Evolutionary conservation across 495 filamentous ascomycete genomes (phyloP), one percentile per base, ranked within the genome.

Genomic region (Penicillium paxilli): DNA sequence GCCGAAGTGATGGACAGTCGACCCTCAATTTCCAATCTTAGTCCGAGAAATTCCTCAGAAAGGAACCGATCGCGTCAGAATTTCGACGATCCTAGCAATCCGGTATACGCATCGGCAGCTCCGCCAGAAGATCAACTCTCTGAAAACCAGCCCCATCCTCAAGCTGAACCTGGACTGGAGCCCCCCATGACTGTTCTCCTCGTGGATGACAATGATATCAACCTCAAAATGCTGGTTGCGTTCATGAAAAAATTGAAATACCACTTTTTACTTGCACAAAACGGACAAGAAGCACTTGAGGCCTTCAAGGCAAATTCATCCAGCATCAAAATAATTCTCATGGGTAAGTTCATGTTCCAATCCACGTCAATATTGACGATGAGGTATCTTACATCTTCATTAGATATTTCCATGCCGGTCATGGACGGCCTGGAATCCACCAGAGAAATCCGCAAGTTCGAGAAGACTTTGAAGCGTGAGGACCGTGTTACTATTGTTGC

Each of bases 381-480:
- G 24, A n/a, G 35, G 28, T 47, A 37, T 19, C 8, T 23, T 44
- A 14, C 32, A 28, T 28, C 3, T n/a, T 20, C 40, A 28, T 2
- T 35, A 72, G 68, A 83, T 59, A 78, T 85, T n/a, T 75, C 74
- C 42, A 86, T 86, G 83, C 82, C 83, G 1, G 60, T 81, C 40
- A 84, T 84, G 80, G 71, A 80, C 49, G 81, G 80, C 0, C 72
- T 81, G 19, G 79, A 81, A 52, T 70, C 76, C 4, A 78, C 78
- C 4, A 57, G 73, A 6, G 68, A 74, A 44, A 83, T 82, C 25
- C 67, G 81, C 2, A 64, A 67, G 19, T 70, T 75, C 20, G 80
- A 83, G 28, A 59, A 56, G 26, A 46, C 33, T 10, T 17, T 47
- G 0, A 14, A 32, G 7, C 16, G 5, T 12, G 37, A 59, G 10